A percentile compares a stretch with the other conserved stretches of the same genome.
phyloP scores from a whole-genome alignment of 225 moss, liverwort and hornwort genomes.

The Asterella californica region DNA sequence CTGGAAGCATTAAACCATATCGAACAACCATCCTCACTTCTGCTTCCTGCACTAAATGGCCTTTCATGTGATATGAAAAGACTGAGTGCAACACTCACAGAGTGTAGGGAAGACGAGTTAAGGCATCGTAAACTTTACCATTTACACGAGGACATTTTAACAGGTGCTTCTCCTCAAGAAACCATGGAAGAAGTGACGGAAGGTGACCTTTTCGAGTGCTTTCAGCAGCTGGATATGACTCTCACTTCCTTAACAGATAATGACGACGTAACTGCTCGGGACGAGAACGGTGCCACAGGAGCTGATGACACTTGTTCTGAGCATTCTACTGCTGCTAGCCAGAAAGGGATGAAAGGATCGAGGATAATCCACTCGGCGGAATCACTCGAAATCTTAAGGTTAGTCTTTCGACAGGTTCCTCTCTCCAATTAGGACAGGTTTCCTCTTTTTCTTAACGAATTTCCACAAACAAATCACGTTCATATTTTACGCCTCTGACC shows the following conservation, averaged over 20 bases:
- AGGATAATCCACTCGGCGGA: background rate
- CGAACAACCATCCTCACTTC: too few relatives aligned
- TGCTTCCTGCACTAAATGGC: too few relatives aligned
- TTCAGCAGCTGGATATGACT: background rate
- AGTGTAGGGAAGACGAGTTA: too few relatives aligned
- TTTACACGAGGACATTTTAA: too few relatives aligned
- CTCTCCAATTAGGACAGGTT: background rate
- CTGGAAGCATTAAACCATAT: too few relatives aligned
- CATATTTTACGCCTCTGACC: background rate
- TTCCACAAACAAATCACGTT: background rate
- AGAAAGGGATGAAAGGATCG: background rate
- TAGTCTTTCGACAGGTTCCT: background rate
- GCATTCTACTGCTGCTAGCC: background rate
- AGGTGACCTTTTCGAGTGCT: background rate
- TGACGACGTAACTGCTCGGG: background rate
- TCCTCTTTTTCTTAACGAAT: background rate
- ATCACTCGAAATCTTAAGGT: background rate
- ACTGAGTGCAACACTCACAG: too few relatives aligned
- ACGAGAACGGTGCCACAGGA: background rate
- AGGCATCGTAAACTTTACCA: too few relatives aligned
- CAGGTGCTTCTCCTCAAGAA: background rate
- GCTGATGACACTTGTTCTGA: background rate
- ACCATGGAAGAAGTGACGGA: background rate
- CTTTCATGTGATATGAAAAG: too few relatives aligned
- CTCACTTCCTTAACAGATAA: background rate